Evolutionary conservation across 768 basidiomycete species (phyloP), one percentile per base, ranked within the genome.

Genomic region (Calocybe indica): DNA sequence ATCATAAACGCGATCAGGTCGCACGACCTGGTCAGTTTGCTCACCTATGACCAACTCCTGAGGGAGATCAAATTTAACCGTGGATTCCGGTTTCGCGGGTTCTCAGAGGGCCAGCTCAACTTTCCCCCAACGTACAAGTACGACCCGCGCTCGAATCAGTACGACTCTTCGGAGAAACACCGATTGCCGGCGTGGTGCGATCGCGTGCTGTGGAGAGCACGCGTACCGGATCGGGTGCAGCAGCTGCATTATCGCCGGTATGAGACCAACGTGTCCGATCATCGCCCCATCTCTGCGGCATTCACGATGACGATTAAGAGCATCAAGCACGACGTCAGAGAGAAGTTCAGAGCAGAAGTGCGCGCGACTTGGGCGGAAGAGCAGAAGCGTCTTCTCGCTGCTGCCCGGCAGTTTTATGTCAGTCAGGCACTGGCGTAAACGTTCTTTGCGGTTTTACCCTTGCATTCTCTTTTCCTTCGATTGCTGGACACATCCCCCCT

Each of bases 181-280:
- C 85, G 95, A 0, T 74, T 83, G 6, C 95, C 95, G 3, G 93
- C 95, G 2, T 99, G 94, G 93, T 99, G 95, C 61, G 95, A 99
- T 62, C 84, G 95, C 5, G 80, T 99, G 14, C 68, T 98, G 37
- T 95, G 85, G 81, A 80, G 83, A 4, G 70, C 79, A 37, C 71
- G 71, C 11, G 78, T 74, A 11, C 70, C 72, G 10, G 66, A 62
- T 9, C 73, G 89, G 6, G 82, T 95, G 29, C 61, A 69, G 46
- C 75, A 80, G 59, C 50, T 89, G 54, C 80, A 81, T 56, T 96
- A 99, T 64, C 64, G 64, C 37, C 74, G 95, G 13, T 94, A 90
- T 63, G 93, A 96, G 64, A 78, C 75, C 44, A 88, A 91, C 54
- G 82, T 94, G 5, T 90, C 88, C 7, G 93, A 97, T 66, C 94